Conservation (phyloP, 805 yeast genomes). For the Candida schatavii region DNA sequence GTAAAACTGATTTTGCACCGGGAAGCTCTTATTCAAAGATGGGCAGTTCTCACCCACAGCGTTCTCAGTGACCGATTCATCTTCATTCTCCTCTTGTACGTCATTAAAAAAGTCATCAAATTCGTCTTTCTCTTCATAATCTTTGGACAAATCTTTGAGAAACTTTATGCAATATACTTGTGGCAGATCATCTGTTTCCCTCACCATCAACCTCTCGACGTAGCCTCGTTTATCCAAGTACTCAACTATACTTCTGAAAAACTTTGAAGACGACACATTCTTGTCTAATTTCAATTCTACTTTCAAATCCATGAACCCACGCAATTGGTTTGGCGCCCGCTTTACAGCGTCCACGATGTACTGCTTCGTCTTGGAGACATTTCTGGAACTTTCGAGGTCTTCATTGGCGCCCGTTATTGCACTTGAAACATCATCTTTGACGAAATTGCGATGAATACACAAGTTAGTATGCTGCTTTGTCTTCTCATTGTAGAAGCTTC, state of each 20-base stretch:
- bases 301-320: constrained; percentile 61
- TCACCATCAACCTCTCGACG: constrained; percentile 51
- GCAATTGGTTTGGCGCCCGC: constrained; percentile 56
- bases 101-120: constrained; percentile 24
- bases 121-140: constrained; percentile 43
- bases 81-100: constrained; percentile 17
- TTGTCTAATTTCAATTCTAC: constrained; percentile 53
- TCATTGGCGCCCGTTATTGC: constrained; percentile 19
- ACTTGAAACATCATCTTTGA: constrained; percentile 22
- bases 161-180: constrained; percentile 40
- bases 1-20: constrained; percentile 62
- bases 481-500: constrained; percentile 25
- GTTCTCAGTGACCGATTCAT: constrained; percentile 17
- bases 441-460: constrained; percentile 50
- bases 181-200: constrained; percentile 23
- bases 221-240: constrained; percentile 44
- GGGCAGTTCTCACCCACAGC: constrained; percentile 19
- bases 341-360: constrained; percentile 49
- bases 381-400: constrained; percentile 26
- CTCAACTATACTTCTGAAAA: constrained; percentile 48
- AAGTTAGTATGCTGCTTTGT: constrained; percentile 54
- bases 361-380: constrained; percentile 26
- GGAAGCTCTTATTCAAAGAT: constrained; percentile 52
- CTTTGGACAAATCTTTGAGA: constrained; percentile 46
- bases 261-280: constrained; percentile 35